Evolutionary conservation across 768 basidiomycete species (phyloP).

Genomic region (Pholiota microspora): DNA sequence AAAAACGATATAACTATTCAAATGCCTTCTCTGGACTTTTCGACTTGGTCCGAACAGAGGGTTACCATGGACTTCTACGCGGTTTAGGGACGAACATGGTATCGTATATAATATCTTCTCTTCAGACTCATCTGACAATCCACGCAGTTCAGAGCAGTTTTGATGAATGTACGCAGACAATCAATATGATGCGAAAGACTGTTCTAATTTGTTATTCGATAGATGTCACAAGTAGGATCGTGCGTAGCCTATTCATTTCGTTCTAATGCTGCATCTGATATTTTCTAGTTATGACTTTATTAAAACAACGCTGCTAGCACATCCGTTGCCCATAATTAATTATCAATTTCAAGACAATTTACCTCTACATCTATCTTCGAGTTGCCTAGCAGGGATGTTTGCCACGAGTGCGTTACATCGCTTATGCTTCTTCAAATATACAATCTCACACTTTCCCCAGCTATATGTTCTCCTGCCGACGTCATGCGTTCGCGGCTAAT

Average conservation of each 20-base stretch:
- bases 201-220: not conserved
- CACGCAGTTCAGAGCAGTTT: constrained; percentile 46
- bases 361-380: constrained; percentile 64
- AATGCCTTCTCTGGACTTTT: constrained; percentile 78
- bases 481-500: constrained; percentile 76
- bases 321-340: constrained; percentile 51
- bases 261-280: not conserved
- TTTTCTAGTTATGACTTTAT: constrained; percentile 72
- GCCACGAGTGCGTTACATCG: constrained; percentile 69
- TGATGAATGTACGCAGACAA: constrained; percentile 66
- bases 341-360: constrained; percentile 67
- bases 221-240: constrained; percentile 86
- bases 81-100: constrained; percentile 82
- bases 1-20: constrained; percentile 72
- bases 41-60: constrained; percentile 65
- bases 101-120: constrained; percentile 18
- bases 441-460: constrained; percentile 31
- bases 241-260: constrained; percentile 36
- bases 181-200: not conserved
- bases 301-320: constrained; percentile 55
- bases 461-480: constrained; percentile 77
- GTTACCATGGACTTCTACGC: constrained; percentile 62
- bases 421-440: not conserved
- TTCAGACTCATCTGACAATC: constrained; percentile 13
- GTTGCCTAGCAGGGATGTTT: constrained; percentile 68